phyloP scores from a whole-genome alignment of 257 asterid genomes.

The Rehmannia glutinosa region DNA sequence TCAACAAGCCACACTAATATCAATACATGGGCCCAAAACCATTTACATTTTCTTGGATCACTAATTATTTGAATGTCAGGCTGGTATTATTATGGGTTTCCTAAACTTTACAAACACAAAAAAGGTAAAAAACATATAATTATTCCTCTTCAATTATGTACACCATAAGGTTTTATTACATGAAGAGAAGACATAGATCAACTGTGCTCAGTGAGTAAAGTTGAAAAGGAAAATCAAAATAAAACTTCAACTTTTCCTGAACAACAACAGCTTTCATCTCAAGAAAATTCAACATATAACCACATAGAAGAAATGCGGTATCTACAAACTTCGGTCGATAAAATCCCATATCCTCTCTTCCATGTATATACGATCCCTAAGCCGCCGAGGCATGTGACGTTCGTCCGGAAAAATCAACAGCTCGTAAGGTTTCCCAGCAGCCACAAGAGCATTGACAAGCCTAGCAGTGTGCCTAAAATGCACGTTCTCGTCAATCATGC shows the following conservation, averaged over 20 bases:
- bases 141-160: constrained; percentile 12
- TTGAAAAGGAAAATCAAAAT: background rate
- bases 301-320: background rate
- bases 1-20: too few relatives aligned
- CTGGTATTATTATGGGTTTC: too few relatives aligned
- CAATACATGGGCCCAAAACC: too few relatives aligned
- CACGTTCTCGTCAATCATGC: constrained; percentile 95
- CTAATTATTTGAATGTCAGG: too few relatives aligned
- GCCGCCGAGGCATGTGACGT: constrained; percentile 82
- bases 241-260: too few relatives aligned
- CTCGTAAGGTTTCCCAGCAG: constrained; percentile 65
- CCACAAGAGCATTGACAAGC: constrained; percentile 77
- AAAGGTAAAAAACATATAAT: background rate
- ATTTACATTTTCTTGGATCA: too few relatives aligned
- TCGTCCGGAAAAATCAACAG: constrained; percentile 88
- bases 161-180: constrained; percentile 19
- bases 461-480: constrained; percentile 93
- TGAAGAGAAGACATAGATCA: background rate
- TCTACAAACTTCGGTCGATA: constrained; percentile 63
- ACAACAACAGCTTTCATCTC: too few relatives aligned
- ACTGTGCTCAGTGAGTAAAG: background rate
- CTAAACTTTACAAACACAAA: too few relatives aligned
- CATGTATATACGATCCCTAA: constrained; percentile 70
- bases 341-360: constrained; percentile 96
- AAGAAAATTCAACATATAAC: background rate